Evolutionary conservation across 148 eudicot genomes (phyloP).

Genomic region (Tetragonia tetragonoides): DNA sequence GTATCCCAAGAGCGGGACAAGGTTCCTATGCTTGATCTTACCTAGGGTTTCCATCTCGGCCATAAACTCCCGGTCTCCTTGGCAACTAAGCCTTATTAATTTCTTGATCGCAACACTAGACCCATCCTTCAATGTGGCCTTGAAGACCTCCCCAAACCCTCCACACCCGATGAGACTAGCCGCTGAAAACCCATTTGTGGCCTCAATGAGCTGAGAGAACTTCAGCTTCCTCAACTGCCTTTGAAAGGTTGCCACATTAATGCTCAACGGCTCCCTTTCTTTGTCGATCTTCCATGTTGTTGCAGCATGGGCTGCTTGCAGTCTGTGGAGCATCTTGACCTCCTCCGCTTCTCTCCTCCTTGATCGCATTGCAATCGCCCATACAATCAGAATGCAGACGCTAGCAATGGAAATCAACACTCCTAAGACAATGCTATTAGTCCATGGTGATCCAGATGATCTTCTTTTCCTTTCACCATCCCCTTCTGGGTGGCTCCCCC

Average conservation of each 20-base stretch:
- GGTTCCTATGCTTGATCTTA: constrained; percentile 85
- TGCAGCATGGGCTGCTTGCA: constrained; percentile 64
- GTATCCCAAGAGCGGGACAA: constrained; percentile 87
- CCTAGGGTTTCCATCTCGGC: constrained; percentile 98
- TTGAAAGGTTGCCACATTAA: constrained; percentile 93
- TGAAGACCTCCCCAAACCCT: constrained; percentile 95
- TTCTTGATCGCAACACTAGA: constrained; percentile 95
- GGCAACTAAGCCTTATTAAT: constrained; percentile 76
- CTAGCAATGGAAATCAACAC: constrained; percentile 71
- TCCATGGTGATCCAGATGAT: constrained; percentile 47
- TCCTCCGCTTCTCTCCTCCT: constrained; percentile 63
- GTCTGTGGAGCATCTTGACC: constrained; percentile 64
- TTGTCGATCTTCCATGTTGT: constrained; percentile 96
- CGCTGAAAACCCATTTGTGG: constrained; percentile 93
- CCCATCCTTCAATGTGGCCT: constrained; percentile 89
- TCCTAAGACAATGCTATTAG: constrained; percentile 66
- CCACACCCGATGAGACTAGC: constrained; percentile 90
- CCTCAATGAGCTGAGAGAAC: constrained; percentile 89
- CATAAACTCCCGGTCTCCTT: constrained; percentile 92
- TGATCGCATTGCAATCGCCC: constrained; percentile 71
- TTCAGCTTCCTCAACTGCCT: constrained; percentile 76
- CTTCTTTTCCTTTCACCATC: constrained; percentile 27
- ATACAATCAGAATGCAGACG: constrained; percentile 59
- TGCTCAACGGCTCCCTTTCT: constrained; percentile 94
- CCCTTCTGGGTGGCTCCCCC: constrained; percentile 24